Percentiles rank a stretch among this genome's conserved stretches.
phyloP scores from a whole-genome alignment of 768 basidiomycete species.

The Amanita polypyramis region DNA sequence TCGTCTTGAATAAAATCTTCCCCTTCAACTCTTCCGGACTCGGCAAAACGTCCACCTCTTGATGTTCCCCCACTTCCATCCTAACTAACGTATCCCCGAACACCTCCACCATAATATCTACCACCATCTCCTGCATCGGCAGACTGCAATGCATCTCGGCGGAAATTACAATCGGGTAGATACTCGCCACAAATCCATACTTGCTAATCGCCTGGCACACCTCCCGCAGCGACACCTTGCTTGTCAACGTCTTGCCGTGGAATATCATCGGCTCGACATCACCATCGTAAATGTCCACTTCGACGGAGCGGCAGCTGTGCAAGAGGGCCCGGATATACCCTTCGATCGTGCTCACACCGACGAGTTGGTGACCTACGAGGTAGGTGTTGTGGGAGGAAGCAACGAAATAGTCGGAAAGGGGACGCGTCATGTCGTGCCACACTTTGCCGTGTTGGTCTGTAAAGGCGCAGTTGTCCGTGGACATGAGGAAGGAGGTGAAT shows the following conservation, averaged over 20 bases:
- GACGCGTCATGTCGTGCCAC: conserved; percentile 81
- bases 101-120: conserved; percentile 52
- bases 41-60: too few species aligned
- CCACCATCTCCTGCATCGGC: conserved; percentile 72
- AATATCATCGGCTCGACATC: conserved; percentile 77
- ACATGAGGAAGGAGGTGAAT: conserved; percentile 74
- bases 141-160: conserved; percentile 84
- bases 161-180: conserved; percentile 88
- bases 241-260: conserved; percentile 84
- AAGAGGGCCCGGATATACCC: conserved; percentile 83
- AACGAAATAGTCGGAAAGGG: conserved; percentile 82
- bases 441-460: conserved; percentile 31
- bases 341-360: conserved; percentile 75
- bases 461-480: conserved; percentile 58
- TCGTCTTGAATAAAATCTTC: conserved; percentile 45
- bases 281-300: conserved; percentile 92
- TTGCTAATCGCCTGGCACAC: conserved; percentile 76
- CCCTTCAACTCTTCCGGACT: conserved; percentile 33
- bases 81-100: conserved; percentile 33
- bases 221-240: conserved; percentile 71
- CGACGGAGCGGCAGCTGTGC: conserved; percentile 75
- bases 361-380: conserved; percentile 64
- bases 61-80: conserved; percentile 9
- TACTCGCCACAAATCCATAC: conserved; percentile 86
- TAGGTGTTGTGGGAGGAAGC: conserved; percentile 89